Evolutionary conservation across 768 basidiomycete species (phyloP), one percentile per base, ranked within the genome.

Genomic region (Macrolepiota albuminosa): DNA sequence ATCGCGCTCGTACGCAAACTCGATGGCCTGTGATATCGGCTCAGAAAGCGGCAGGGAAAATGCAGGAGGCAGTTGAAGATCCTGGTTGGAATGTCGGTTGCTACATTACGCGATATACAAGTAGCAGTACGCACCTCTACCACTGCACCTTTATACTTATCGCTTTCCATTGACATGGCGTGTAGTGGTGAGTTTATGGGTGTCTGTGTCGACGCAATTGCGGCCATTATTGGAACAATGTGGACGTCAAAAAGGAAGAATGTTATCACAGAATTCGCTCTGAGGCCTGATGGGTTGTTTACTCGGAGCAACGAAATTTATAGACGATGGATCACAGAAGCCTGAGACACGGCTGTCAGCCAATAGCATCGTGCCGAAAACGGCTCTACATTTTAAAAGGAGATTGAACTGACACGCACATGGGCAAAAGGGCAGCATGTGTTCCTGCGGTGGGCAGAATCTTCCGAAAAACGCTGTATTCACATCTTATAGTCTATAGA

Each of bases 1-100:
- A 70, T 97, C 95, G 37, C 93, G 85, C 64, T 97, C 95, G 66
- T 95, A 96, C 0, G 94, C 95, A 29, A 89, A 81, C 65, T 93
- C 92, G 33, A 96, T 84, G 1, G 91, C 94, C 26, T 82, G 79
- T 9, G 83, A 80, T 59, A 95, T 85, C 21, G 84, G 79, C 67
- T 92, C 92, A 59, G 80, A 79, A 11, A 80, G 75, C 8, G 89
- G 88, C 3, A 96, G 78, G 16, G 88, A 84, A 71, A 95, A 95
- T 0, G 94, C 95, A 9, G 95, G 95, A 0, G 93, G 88, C 0
- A 92, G 73, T 78, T 92, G 90, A 5, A 91, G 78, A 71, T 90
- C 89, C 86, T 88, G 63, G n/a, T 24, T 49, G 24, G 56, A 54
- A 11, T 54, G 51, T 56, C 57, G 33, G 55, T 36, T 14, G 13